Evolutionary conservation across 2,329 filamentous ascomycete genomes (phyloP).

Genomic region (Aspergillus pseudonomiae): DNA sequence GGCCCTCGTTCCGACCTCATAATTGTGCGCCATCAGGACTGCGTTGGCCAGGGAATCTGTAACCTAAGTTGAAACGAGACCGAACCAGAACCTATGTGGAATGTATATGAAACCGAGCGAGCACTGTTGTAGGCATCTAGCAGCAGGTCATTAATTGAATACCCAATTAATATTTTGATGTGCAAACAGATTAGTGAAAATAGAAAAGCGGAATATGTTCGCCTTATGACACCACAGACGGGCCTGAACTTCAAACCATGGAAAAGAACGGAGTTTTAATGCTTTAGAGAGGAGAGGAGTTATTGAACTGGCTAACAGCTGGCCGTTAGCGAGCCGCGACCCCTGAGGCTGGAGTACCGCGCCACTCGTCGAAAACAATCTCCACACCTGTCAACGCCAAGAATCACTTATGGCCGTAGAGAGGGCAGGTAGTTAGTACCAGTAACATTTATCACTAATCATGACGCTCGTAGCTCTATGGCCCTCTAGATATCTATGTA

Average conservation of each 20-base stretch:
- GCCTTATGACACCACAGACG: conserved; percentile 8
- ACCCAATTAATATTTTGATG: conserved; percentile 8
- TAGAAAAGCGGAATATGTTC: conserved; percentile 10
- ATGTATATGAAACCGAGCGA: not conserved
- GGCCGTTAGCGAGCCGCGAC: conserved; percentile 35
- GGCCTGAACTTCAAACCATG: conserved; percentile 5
- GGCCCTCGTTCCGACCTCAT: conserved; percentile 94
- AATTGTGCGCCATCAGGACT: conserved; percentile 75
- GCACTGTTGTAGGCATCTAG: conserved; percentile 31
- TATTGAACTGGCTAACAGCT: conserved; percentile 31
- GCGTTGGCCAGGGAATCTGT: conserved; percentile 4
- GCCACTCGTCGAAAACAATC: conserved; percentile 26
- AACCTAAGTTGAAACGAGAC: conserved; percentile 13
- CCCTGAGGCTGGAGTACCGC: conserved; percentile 31
- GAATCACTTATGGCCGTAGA: conserved; percentile 7
- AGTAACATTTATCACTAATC: not conserved
- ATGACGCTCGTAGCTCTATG: not conserved
- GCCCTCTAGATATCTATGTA: not conserved
- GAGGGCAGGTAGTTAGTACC: not conserved
- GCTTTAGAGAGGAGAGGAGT: conserved; percentile 20
- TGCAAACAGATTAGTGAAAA: conserved; percentile 10
- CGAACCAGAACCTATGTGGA: conserved; percentile 22
- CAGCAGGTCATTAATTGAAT: conserved; percentile 21
- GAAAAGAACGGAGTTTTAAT: conserved; percentile 16
- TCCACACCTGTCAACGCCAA: conserved; percentile 25